Evolutionary conservation across 2,329 filamentous ascomycete genomes (phyloP), one percentile per base, ranked within the genome.

Genomic region (Periconia sp.): DNA sequence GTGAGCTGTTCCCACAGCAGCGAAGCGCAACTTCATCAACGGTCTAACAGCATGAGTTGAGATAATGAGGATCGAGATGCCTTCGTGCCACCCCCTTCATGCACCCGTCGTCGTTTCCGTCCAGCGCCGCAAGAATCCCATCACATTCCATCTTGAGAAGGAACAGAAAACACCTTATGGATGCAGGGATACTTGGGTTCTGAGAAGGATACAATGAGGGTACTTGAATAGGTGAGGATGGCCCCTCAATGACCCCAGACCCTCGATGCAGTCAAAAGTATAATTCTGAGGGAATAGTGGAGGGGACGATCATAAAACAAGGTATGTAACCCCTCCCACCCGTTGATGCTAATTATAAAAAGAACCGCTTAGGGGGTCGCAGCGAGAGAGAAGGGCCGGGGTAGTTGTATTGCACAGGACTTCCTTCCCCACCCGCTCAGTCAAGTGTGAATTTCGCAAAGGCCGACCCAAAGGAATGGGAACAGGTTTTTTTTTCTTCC

Each of bases 401-500:
- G 45, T 48, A 48, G 44, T 52, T 52, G 35, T 43, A 48, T 52
- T 52, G 50, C 45, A 48, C 50, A 48, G 13, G 44, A 40, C 23
- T 48, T 52, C 41, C 47, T 47, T 45, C 45, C 45, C 45, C 45
- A 52, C 50, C 41, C 45, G 43, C 31, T 43, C 45, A 52, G 50
- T 48, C 40, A 52, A 52, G 45, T 52, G 40, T 48, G 50, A 52
- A 45, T 48, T 52, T 45, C 50, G 20, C 40, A 40, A 45, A 52
- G 45, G 50, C 45, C 45, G 50, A 44, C 40, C 45, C 45, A 43
- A 47, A 52, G 40, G 41, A 52, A 52, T 35, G 33, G 33, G 33
- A 37, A 14, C 33, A 37, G 33, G 33, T 37, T 37, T 37, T 37
- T 37, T 37, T 37, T 11, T 37, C 33, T 37, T 11, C 33, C 33